Evolutionary conservation across 164 flowering plant genomes (phyloP).

Genomic region (Magnolia kwangsiensis): DNA sequence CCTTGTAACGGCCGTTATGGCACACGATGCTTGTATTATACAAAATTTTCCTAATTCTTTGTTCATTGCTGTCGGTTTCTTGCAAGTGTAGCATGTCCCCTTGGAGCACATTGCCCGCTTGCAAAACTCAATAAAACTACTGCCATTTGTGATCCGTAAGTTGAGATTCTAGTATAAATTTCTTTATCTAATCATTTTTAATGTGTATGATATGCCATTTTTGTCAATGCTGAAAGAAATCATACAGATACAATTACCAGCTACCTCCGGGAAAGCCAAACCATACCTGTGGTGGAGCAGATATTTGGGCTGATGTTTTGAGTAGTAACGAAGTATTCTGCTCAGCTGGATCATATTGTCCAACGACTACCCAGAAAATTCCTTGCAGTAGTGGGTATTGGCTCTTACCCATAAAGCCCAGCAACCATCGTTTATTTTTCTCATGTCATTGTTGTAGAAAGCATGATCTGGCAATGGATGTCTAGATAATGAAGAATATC

Average conservation of each 20-base stretch:
- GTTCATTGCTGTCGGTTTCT: slow-evolving; percentile 6
- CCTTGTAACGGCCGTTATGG: too few species aligned
- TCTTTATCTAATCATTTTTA: background rate
- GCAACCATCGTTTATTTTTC: slow-evolving; percentile 6
- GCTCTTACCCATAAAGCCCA: slow-evolving; percentile 27
- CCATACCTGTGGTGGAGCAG: slow-evolving; percentile 93
- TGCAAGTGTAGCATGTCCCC: slow-evolving; percentile 75
- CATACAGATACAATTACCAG: slow-evolving; percentile 78
- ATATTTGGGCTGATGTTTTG: slow-evolving; percentile 77
- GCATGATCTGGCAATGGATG: slow-evolving; percentile 6
- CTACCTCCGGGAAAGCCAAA: slow-evolving; percentile 67
- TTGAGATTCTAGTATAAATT: slow-evolving; percentile 19
- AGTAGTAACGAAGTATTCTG: slow-evolving; percentile 75
- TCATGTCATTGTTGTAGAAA: background rate
- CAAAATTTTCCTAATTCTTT: slow-evolving; percentile 1
- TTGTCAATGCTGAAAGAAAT: slow-evolving; percentile 21
- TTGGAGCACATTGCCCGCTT: slow-evolving; percentile 84
- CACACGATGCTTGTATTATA: background rate
- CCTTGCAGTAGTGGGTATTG: slow-evolving; percentile 85
- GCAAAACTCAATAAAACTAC: slow-evolving; percentile 67
- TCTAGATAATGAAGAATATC: background rate
- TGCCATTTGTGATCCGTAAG: slow-evolving; percentile 95
- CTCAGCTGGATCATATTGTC: slow-evolving; percentile 91
- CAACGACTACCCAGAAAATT: slow-evolving; percentile 49
- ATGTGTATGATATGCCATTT: slow-evolving; percentile 12